phyloP scores from a whole-genome alignment of 2,329 filamentous ascomycete species.

The Cercospora citrullina region DNA sequence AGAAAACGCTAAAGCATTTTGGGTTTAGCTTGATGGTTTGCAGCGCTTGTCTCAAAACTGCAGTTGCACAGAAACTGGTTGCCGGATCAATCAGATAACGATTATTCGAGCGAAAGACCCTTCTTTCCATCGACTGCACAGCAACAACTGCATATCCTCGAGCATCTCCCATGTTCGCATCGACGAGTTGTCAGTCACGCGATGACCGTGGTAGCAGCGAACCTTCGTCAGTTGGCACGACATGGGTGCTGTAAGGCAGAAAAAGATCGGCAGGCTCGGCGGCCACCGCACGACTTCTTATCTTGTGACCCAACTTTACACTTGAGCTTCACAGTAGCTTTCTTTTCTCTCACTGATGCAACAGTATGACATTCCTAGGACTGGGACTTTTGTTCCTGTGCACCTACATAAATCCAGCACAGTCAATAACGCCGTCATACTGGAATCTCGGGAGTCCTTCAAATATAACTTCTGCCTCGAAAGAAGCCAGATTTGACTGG shows the following conservation, averaged over 20 bases:
- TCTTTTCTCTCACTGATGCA: not conserved
- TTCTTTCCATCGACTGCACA: not conserved
- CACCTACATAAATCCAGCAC: not conserved
- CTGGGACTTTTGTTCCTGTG: not conserved
- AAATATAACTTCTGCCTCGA: not conserved
- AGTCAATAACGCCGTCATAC: not conserved
- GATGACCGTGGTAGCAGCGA: not conserved
- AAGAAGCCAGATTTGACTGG: slow-evolving; percentile 20
- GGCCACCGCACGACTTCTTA: slow-evolving; percentile 1
- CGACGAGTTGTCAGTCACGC: not conserved
- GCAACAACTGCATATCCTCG: not conserved
- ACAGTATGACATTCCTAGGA: not conserved
- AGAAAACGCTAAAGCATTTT: not conserved
- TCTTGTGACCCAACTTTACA: not conserved
- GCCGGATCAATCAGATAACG: not conserved
- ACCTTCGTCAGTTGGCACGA: not conserved
- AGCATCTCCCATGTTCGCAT: not conserved
- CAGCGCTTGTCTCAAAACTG: not conserved
- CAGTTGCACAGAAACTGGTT: not conserved
- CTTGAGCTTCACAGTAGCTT: not conserved
- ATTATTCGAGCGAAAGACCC: not conserved
- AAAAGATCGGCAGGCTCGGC: slow-evolving; percentile 1
- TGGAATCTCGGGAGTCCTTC: not conserved
- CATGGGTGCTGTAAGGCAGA: not conserved
- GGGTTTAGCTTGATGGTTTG: not conserved